Evolutionary conservation across 805 yeast genomes (phyloP).

Genomic region (Priceomyces melissophilus): DNA sequence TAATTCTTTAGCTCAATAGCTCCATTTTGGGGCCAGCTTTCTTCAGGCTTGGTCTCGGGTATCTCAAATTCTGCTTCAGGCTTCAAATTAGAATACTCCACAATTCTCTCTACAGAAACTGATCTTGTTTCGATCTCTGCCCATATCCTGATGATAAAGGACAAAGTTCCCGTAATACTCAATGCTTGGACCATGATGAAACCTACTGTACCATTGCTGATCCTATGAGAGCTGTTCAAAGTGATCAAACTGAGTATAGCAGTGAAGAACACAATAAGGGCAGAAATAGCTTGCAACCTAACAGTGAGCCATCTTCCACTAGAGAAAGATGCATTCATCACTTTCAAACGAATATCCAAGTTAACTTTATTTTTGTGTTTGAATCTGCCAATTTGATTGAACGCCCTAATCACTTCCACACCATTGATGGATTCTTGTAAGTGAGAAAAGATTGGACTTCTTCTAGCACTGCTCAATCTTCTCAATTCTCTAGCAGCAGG

Average conservation of each 20-base stretch:
- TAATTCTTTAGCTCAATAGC: conserved; percentile 64
- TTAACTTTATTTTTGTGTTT: conserved; percentile 19
- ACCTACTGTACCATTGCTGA: conserved; percentile 35
- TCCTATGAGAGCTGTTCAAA: conserved; percentile 17
- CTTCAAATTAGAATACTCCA: conserved; percentile 33
- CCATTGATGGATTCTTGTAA: conserved; percentile 81
- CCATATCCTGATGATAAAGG: conserved; percentile 30
- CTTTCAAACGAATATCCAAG: conserved; percentile 21
- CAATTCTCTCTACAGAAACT: conserved; percentile 33
- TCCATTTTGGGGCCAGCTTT: conserved; percentile 73
- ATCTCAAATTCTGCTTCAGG: conserved; percentile 48
- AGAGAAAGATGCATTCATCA: conserved; percentile 19
- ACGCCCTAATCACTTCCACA: conserved; percentile 75
- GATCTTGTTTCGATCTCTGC: conserved; percentile 33
- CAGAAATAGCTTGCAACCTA: conserved; percentile 35
- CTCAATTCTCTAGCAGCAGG: conserved; percentile 64
- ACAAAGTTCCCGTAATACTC: conserved; percentile 27
- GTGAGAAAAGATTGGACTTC: conserved; percentile 77
- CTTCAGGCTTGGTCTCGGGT: conserved; percentile 30
- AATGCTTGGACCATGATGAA: conserved; percentile 36
- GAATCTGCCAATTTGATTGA: conserved; percentile 55
- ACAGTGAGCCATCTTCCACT: conserved; percentile 35
- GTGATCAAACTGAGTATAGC: conserved; percentile 26
- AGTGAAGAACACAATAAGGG: conserved; percentile 27
- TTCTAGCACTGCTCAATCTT: conserved; percentile 63